Percentiles rank a stretch among this genome's conserved stretches.
phyloP scores from a whole-genome alignment of 2,329 filamentous ascomycete species.

The Mycosphaerella sp. region DNA sequence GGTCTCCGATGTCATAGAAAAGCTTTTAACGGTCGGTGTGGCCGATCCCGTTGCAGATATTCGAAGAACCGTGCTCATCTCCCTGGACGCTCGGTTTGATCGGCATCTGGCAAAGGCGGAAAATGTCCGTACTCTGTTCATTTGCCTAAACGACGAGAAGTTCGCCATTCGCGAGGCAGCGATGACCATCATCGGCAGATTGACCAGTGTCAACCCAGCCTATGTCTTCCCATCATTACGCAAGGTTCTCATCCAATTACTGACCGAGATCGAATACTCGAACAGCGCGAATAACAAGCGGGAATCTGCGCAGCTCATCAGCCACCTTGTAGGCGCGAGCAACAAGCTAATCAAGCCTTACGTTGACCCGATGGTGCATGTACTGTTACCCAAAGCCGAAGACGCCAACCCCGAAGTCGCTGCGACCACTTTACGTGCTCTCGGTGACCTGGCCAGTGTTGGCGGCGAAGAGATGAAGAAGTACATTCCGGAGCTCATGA shows the following conservation, averaged over 20 bases:
- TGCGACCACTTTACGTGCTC: slow-evolving; percentile 88
- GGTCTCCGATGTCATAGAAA: slow-evolving; percentile 96
- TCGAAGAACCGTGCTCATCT: slow-evolving; percentile 76
- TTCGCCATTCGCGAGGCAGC: slow-evolving; percentile 90
- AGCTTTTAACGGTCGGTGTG: slow-evolving; percentile 87
- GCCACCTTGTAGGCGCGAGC: slow-evolving; percentile 85
- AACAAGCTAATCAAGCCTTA: slow-evolving; percentile 92
- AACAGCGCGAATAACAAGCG: slow-evolving; percentile 92
- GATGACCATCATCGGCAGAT: slow-evolving; percentile 89
- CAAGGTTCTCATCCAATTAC: slow-evolving; percentile 90
- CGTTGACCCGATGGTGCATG: slow-evolving; percentile 91
- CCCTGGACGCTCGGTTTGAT: slow-evolving; percentile 89
- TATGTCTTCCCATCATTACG: slow-evolving; percentile 95
- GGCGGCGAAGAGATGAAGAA: slow-evolving; percentile 89
- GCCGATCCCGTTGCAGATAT: slow-evolving; percentile 86
- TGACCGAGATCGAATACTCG: slow-evolving; percentile 94
- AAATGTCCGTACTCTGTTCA: slow-evolving; percentile 91
- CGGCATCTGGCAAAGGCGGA: slow-evolving; percentile 95
- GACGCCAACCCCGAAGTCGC: slow-evolving; percentile 83
- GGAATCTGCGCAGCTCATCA: slow-evolving; percentile 88
- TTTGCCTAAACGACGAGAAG: slow-evolving; percentile 90
- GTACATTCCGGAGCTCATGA: slow-evolving; percentile 90
- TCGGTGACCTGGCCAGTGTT: slow-evolving; percentile 88
- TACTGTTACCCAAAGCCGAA: slow-evolving; percentile 85
- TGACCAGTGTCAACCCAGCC: slow-evolving; percentile 86